phyloP scores from a whole-genome alignment of 169 alveolate genomes.

The Fabrea salina region DNA sequence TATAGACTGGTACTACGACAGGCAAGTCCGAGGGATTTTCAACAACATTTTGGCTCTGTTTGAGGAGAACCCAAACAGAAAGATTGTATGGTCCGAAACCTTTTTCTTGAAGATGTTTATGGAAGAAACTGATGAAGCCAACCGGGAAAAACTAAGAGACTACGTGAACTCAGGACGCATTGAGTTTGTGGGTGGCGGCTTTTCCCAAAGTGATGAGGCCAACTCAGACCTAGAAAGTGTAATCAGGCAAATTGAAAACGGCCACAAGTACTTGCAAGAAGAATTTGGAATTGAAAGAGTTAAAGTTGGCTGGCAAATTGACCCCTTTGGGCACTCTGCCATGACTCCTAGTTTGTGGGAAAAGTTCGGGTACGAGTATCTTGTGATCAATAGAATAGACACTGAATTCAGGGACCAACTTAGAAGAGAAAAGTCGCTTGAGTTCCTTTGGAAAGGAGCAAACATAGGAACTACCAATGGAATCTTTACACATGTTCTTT shows the following conservation, averaged over 20 bases:
- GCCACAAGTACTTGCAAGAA: conserved; percentile 58
- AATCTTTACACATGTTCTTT: conserved; percentile 15
- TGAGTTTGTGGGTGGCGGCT: conserved; percentile 87
- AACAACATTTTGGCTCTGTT: conserved; percentile 54
- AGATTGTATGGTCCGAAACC: conserved; percentile 78
- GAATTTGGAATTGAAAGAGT: conserved; percentile 60
- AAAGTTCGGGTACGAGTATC: conserved; percentile 75
- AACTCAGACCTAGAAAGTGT: conserved; percentile 68
- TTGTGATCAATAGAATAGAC: conserved; percentile 76
- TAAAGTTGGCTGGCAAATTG: conserved; percentile 86
- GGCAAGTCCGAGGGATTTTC: conserved; percentile 49
- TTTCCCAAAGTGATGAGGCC: conserved; percentile 87
- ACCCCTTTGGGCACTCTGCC: conserved; percentile 86
- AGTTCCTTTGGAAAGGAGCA: conserved; percentile 65
- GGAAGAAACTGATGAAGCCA: conserved; percentile 50
- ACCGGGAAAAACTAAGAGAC: conserved; percentile 36
- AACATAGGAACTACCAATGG: not conserved
- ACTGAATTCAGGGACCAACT: conserved; percentile 54
- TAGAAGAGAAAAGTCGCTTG: conserved; percentile 44
- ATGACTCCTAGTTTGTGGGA: conserved; percentile 59
- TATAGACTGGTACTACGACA: conserved; percentile 66
- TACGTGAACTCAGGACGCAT: conserved; percentile 58
- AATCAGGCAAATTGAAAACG: conserved; percentile 63
- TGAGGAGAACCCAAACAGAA: conserved; percentile 58
- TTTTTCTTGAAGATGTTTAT: conserved; percentile 81